Evolutionary conservation across 345 rosid genomes (phyloP).

Genomic region (Eucalyptus leucophloia): DNA sequence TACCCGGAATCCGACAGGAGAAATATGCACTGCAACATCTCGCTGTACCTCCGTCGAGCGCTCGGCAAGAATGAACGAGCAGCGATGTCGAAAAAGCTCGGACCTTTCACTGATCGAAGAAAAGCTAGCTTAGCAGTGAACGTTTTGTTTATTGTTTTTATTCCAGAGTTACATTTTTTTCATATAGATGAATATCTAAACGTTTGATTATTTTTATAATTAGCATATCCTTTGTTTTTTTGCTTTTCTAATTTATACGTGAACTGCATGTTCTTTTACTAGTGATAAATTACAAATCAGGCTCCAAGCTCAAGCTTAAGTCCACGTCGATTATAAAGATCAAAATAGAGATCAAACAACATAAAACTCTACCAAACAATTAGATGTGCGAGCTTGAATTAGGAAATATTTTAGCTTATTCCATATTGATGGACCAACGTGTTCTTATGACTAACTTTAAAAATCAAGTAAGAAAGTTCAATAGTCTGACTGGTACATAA

Average conservation of each 20-base stretch:
- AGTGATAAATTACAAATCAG: neutral
- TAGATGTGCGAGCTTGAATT: neutral
- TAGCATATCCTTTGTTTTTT: neutral
- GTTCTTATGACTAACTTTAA: neutral
- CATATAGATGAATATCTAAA: neutral
- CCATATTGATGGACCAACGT: neutral
- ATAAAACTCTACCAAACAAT: neutral
- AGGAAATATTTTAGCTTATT: neutral
- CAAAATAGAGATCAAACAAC: neutral
- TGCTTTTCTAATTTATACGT: neutral
- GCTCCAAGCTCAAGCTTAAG: neutral
- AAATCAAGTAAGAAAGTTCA: neutral
- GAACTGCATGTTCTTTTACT: neutral
- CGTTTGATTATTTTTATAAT: neutral
- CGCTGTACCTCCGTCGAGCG: neutral
- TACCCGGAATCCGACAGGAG: constrained; percentile 94
- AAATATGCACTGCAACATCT: constrained; percentile 94
- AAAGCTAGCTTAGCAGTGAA: neutral
- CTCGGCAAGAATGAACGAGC: neutral
- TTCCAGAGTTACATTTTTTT: neutral
- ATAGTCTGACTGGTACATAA: neutral
- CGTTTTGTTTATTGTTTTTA: neutral
- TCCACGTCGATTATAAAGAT: neutral
- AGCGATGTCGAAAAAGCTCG: neutral
- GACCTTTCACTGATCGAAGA: neutral